Conservation (phyloP, 179 eudicot species). For the Gypsophila paniculata region DNA sequence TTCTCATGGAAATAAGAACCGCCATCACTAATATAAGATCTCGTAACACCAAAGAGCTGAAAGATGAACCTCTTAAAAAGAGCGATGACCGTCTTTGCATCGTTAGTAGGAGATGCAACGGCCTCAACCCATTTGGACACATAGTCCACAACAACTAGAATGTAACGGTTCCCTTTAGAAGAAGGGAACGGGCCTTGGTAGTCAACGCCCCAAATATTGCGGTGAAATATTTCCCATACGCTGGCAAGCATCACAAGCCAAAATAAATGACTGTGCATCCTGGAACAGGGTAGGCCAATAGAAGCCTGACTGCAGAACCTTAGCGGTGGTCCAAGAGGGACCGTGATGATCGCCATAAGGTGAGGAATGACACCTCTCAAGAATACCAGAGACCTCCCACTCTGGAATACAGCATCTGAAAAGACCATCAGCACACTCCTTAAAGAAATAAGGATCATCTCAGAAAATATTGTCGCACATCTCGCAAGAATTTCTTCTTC, state of each 20-base stretch:
- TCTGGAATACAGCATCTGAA: background rate
- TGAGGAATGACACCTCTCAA: background rate
- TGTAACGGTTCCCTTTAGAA: background rate
- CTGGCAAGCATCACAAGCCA: background rate
- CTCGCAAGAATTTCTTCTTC: background rate
- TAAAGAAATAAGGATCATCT: background rate
- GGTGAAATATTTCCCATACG: background rate
- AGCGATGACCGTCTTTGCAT: background rate
- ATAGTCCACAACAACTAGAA: conserved; percentile 9
- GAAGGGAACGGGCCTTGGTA: conserved; percentile 13
- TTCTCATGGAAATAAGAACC: background rate
- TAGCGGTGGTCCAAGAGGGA: background rate
- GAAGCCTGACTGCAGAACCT: background rate
- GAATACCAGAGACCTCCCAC: background rate
- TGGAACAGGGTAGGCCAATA: too few species aligned
- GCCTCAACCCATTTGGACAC: conserved; percentile 15
- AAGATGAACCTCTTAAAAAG: background rate
- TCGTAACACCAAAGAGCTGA: background rate
- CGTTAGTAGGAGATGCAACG: background rate
- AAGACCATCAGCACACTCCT: background rate
- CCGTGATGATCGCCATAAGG: background rate
- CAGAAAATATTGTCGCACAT: background rate
- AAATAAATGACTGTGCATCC: too few species aligned
- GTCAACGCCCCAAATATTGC: conserved; percentile 7
- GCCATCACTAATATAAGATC: background rate